Percentiles rank a stretch among this genome's conserved stretches.
These are phyloP conservation scores for Eucalyptus globulus DNA, from an alignment of 345 rosid species.

Conservation along the genomic window DNA sequence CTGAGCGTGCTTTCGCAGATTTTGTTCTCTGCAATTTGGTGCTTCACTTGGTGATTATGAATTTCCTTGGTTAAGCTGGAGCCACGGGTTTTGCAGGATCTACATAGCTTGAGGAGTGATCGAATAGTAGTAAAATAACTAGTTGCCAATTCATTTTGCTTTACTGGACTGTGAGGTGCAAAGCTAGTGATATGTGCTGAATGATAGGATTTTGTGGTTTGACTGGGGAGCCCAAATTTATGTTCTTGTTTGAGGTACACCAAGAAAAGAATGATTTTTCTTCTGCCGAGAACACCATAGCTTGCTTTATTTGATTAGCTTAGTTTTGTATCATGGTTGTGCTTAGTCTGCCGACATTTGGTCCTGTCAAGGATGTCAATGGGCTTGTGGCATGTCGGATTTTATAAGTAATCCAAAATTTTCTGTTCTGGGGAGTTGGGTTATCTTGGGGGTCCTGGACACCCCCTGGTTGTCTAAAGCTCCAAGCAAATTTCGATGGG, in stretches of 20 bases:
- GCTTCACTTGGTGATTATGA: slow-evolving; percentile 48
- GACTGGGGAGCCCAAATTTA: background rate
- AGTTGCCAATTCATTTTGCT: background rate
- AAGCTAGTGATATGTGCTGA: background rate
- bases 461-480: background rate
- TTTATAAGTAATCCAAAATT: background rate
- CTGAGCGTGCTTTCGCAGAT: slow-evolving; percentile 45
- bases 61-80: slow-evolving; percentile 35
- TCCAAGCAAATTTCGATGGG: background rate
- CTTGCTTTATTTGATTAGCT: background rate
- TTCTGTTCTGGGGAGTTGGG: background rate
- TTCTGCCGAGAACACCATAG: background rate
- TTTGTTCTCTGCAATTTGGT: slow-evolving; percentile 45
- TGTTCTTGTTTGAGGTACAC: background rate
- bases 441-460: background rate
- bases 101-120: background rate
- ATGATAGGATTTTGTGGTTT: background rate
- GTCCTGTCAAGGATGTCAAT: background rate
- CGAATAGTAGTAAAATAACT: background rate
- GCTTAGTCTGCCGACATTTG: background rate
- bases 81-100: background rate
- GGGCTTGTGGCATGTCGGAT: background rate
- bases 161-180: background rate
- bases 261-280: background rate
- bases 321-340: background rate